Conservation (phyloP, 768 basidiomycete genomes). For the Mycena indigotica region DNA sequence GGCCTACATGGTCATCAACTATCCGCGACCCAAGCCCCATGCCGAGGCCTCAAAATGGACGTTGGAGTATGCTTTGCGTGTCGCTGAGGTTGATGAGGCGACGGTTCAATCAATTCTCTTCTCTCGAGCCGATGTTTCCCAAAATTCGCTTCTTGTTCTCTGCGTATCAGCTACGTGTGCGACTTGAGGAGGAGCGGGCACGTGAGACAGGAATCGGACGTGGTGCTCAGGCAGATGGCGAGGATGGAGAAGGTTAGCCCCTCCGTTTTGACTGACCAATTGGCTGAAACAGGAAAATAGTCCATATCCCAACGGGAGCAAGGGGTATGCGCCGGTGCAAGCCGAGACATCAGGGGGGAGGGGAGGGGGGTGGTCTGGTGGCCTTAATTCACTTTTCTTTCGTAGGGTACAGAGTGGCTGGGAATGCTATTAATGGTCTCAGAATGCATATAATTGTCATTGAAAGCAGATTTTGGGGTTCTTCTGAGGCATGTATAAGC, state of each 20-base stretch:
- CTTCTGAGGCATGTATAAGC: too few species aligned
- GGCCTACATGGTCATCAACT: conserved; percentile 22
- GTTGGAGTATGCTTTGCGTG: conserved; percentile 11
- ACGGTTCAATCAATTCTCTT: conserved; percentile 1
- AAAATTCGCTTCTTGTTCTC: conserved; percentile 11
- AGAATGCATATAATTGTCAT: too few species aligned
- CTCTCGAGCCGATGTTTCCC: conserved; percentile 1
- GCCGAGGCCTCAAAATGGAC: conserved; percentile 4
- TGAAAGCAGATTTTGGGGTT: too few species aligned
- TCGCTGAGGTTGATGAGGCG: conserved; percentile 3
- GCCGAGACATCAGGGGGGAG: too few species aligned
- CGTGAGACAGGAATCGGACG: neutral
- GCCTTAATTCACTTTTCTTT: too few species aligned
- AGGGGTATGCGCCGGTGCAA: too few species aligned
- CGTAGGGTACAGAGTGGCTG: too few species aligned
- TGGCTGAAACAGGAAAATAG: neutral
- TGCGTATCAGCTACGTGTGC: conserved; percentile 2
- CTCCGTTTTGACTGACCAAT: neutral
- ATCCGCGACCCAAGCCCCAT: conserved; percentile 2
- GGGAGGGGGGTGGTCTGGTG: too few species aligned
- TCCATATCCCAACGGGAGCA: too few species aligned
- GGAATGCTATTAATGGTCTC: too few species aligned
- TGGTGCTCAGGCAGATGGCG: neutral
- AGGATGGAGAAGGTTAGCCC: neutral
- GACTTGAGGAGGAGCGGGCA: neutral